A percentile compares a stretch with the other conserved stretches of the same genome.
phyloP scores from a whole-genome alignment of 495 filamentous ascomycete species.

The Chaetomium tenue region DNA sequence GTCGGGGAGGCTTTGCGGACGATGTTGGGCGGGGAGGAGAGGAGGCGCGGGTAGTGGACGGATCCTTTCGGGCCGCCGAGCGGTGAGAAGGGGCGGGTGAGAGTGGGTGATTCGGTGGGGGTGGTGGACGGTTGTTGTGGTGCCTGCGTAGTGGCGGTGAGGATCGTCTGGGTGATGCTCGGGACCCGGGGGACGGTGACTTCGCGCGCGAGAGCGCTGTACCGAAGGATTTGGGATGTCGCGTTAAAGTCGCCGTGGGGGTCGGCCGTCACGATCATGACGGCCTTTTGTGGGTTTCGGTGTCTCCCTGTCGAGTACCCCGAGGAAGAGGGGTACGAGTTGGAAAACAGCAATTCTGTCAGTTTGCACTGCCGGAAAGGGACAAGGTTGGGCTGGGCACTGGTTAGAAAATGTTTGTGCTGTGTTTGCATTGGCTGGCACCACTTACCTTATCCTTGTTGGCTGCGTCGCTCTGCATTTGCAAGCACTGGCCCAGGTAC shows the following conservation, averaged over 20 bases:
- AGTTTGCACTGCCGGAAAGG: slow-evolving; percentile 96
- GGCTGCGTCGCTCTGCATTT: slow-evolving; percentile 83
- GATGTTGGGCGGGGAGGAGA: slow-evolving; percentile 26
- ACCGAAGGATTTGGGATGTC: slow-evolving; percentile 92
- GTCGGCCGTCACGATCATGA: slow-evolving; percentile 97
- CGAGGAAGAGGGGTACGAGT: slow-evolving; percentile 75
- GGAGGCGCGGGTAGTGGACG: slow-evolving; percentile 30
- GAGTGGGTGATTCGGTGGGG: slow-evolving; percentile 32
- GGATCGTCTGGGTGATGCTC: slow-evolving; percentile 57
- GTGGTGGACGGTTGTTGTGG: slow-evolving; percentile 34
- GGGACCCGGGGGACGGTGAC: slow-evolving; percentile 88
- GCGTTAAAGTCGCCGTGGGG: slow-evolving; percentile 93
- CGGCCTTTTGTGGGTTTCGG: slow-evolving; percentile 72
- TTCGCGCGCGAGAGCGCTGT: slow-evolving; percentile 89
- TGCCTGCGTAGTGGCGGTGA: slow-evolving; percentile 30
- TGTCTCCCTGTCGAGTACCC: slow-evolving; percentile 42
- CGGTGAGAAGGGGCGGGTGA: slow-evolving; percentile 36
- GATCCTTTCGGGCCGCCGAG: slow-evolving; percentile 41
- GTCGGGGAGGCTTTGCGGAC: slow-evolving; percentile 40
- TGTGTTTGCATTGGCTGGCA: neutral
- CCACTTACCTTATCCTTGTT: slow-evolving; percentile 67
- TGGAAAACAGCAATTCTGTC: slow-evolving; percentile 93
- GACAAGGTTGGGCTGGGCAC: slow-evolving; percentile 66
- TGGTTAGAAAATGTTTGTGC: neutral
- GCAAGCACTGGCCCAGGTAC: slow-evolving; percentile 96